Base-by-base conservation (phyloP, 306 rosid genomes). In the Pyrus bretschneideri region DNA sequence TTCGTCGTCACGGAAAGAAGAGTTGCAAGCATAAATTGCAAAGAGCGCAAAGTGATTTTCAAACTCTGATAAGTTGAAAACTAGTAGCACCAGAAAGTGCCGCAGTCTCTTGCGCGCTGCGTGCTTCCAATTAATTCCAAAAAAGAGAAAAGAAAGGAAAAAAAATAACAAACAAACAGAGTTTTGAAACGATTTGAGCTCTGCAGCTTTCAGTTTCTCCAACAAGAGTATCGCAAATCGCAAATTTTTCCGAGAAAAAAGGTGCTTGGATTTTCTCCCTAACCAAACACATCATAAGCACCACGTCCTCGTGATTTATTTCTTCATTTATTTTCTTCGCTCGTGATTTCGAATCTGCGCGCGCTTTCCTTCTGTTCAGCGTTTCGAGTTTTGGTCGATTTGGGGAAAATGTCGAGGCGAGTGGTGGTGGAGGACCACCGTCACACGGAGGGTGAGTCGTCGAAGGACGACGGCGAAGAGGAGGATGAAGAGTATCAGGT, bases 401-500 rank as follows among this genome's bases (percentile, higher is more conserved):
- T 31, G 69, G 54, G 68, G 3, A 68, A 52, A 71, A 52, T 25
- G 71, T 35, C 33, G 55, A 35, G 76, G 72, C 66, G 73, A 72
- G 22, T 35, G 5, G 55, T 1, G 18, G 69, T 25, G 23, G 45
- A 49, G 1, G 55, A 5, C 55, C 55, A 49, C 5, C 45, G 46
- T 0, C 52, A 17, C 6, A 27, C 38, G 15, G 67, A 51, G 18
- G 71, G 51, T 14, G 76, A 73, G 42, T 11, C 74, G 72, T 64
- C 78, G 69, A 27, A 69, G 29, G 84, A 71, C 14, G 52, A 27
- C 12, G 0, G 9, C 38, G 71, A n/a, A 7, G 49, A 45, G 8
- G 67, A 38, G 4, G 89, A 72, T 61, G 79, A 73, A 15, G 92
- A 90, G 46, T 95, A 84, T 11, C 79, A 84, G 75, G 77, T 90